Evolutionary conservation across 345 rosid genomes (phyloP), one percentile per base, ranked within the genome.

Genomic region (Turritis glabra): DNA sequence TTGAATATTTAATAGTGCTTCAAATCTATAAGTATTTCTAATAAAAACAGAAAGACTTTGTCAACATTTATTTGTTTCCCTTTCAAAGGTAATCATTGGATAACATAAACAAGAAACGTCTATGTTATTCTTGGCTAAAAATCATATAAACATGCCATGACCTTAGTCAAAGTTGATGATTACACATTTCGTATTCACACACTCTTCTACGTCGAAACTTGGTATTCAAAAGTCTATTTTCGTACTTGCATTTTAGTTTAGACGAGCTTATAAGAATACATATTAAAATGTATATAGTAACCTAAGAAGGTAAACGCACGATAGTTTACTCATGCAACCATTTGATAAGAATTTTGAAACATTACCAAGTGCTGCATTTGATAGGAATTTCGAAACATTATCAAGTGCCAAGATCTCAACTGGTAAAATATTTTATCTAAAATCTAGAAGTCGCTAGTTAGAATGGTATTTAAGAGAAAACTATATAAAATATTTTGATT

Each of bases 111-210:
- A 22, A 58, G 5, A 54, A 22, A 57, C 58, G 25, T 19, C 67
- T 57, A 38, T 37, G 43, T 27, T 29, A 35, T 50, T 21, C 18
- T 38, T 75, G 37, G 62, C 27, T 75, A 50, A 18, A 51, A 38
- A 59, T 67, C 37, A 14, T 41, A 41, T 29, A 67, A 68, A 35
- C 64, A 52, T 75, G 57, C 30, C 44, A 41, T 75, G 69, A 75
- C 57, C 37, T 64, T 43, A 12, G 77, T 73, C 77, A 73, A 44
- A 53, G 77, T 64, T 64, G 64, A 54, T 17, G 44, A 54, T 54
- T 64, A 43, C 65, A 73, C 71, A 26, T 62, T 62, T 62, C 62
- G 12, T 72, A 40, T 62, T 62, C 69, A 51, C 25, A 27, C 40
- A 18, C 38, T 32, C 35, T 47, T 15, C 21, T 72, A 61, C 61